phyloP scores from a whole-genome alignment of 2,329 filamentous ascomycete genomes.

The Stagonosporopsis vannaccii region DNA sequence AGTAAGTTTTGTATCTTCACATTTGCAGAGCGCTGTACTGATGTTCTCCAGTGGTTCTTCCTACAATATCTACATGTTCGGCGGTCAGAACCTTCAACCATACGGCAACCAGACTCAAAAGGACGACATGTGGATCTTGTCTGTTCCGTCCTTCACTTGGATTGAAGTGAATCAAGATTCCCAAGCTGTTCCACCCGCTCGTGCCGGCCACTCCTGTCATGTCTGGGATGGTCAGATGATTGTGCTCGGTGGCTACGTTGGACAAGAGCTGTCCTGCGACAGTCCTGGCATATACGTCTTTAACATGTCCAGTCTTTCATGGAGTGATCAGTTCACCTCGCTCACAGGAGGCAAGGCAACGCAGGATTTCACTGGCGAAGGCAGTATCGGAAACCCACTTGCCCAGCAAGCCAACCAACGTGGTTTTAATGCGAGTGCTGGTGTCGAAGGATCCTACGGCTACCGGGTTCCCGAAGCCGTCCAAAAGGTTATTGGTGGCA shows the following conservation, averaged over 20 bases:
- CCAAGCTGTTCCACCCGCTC: slow-evolving; percentile 60
- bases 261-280: slow-evolving; percentile 68
- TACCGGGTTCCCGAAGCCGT: slow-evolving; percentile 75
- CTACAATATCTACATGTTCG: slow-evolving; percentile 81
- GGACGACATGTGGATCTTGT: slow-evolving; percentile 80
- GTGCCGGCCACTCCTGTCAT: slow-evolving; percentile 78
- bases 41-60: slow-evolving; percentile 63
- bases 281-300: slow-evolving; percentile 76
- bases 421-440: slow-evolving; percentile 60
- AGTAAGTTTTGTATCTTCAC: slow-evolving; percentile 47
- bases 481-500: slow-evolving; percentile 71
- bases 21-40: slow-evolving; percentile 6
- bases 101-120: slow-evolving; percentile 66
- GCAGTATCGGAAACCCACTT: slow-evolving; percentile 52
- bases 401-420: slow-evolving; percentile 62
- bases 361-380: slow-evolving; percentile 41
- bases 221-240: slow-evolving; percentile 84
- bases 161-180: slow-evolving; percentile 65
- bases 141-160: slow-evolving; percentile 83
- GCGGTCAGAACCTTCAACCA: slow-evolving; percentile 75
- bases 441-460: slow-evolving; percentile 66
- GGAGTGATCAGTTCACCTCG: slow-evolving; percentile 75
- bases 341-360: slow-evolving; percentile 62
- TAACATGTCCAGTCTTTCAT: slow-evolving; percentile 73
- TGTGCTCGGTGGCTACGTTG: slow-evolving; percentile 74